Conservation (phyloP, 108 stramenopile species). For the Cyclotella cryptica region DNA sequence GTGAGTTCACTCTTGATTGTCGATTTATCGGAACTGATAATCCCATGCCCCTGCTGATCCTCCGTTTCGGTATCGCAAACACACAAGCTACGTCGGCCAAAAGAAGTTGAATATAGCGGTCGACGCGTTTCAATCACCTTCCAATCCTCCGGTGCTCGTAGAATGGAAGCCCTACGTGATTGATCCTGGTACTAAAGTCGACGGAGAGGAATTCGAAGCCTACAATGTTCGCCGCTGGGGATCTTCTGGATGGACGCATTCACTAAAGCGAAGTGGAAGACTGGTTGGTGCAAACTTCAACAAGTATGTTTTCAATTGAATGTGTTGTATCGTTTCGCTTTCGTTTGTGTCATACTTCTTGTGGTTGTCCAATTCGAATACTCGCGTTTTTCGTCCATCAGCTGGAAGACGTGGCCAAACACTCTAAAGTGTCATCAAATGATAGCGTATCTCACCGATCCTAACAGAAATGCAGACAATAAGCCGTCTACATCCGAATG, state of each 20-base stretch:
- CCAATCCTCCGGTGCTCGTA: conserved; percentile 45
- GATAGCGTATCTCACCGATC: conserved; percentile 45
- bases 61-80: conserved; percentile 67
- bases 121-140: conserved; percentile 35
- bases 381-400: background rate
- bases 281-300: conserved; percentile 73
- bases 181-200: conserved; percentile 63
- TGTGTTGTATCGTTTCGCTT: background rate
- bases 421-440: conserved; percentile 77
- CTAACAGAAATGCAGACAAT: conserved; percentile 29
- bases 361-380: too few relatives aligned
- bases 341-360: background rate
- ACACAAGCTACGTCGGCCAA: conserved; percentile 78
- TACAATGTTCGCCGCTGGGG: conserved; percentile 82
- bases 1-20: background rate
- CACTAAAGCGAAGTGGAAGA: conserved; percentile 61
- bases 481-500: conserved; percentile 45
- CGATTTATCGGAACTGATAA: background rate
- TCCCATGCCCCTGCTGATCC: conserved; percentile 34
- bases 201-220: conserved; percentile 73
- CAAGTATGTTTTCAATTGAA: background rate
- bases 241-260: conserved; percentile 67
- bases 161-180: conserved; percentile 86
- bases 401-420: conserved; percentile 84
- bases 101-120: conserved; percentile 70